phyloP scores from a whole-genome alignment of 176 grass and related monocot genomes.

The Cymbopogon citratus region DNA sequence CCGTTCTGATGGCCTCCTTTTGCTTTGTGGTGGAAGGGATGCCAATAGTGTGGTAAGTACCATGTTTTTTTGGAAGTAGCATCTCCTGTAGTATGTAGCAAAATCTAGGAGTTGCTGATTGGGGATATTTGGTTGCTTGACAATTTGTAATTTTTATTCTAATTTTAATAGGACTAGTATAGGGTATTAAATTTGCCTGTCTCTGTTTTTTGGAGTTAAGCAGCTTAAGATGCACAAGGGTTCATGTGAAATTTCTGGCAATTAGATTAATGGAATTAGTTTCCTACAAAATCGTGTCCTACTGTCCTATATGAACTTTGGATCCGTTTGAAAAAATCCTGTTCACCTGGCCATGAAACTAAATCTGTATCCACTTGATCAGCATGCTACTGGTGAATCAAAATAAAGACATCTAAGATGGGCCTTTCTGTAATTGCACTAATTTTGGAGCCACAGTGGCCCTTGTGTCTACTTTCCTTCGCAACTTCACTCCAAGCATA shows the following conservation, averaged over 20 bases:
- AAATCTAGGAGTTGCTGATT: not conserved
- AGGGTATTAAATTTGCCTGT: not conserved
- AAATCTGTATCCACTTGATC: slow-evolving; percentile 8
- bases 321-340: not conserved
- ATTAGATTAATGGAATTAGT: not conserved
- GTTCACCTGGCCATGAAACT: not conserved
- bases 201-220: not conserved
- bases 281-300: not conserved
- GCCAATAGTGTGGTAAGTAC: slow-evolving; percentile 90
- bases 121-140: slow-evolving; percentile 4
- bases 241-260: not conserved
- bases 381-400: not conserved
- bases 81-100: not conserved
- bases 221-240: no score
- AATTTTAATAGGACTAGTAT: not conserved
- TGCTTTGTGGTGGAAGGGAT: slow-evolving; percentile 97
- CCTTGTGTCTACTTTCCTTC: slow-evolving; percentile 1
- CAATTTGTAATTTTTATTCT: slow-evolving; percentile 10
- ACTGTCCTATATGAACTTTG: not conserved
- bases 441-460: not conserved
- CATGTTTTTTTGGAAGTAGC: not conserved
- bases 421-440: not conserved
- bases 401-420: not conserved
- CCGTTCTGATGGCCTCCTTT: slow-evolving; percentile 91
- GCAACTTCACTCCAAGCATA: slow-evolving; percentile 1